phyloP scores from a whole-genome alignment of 1,284 basidiomycete species.

The Ustilago sp. region DNA sequence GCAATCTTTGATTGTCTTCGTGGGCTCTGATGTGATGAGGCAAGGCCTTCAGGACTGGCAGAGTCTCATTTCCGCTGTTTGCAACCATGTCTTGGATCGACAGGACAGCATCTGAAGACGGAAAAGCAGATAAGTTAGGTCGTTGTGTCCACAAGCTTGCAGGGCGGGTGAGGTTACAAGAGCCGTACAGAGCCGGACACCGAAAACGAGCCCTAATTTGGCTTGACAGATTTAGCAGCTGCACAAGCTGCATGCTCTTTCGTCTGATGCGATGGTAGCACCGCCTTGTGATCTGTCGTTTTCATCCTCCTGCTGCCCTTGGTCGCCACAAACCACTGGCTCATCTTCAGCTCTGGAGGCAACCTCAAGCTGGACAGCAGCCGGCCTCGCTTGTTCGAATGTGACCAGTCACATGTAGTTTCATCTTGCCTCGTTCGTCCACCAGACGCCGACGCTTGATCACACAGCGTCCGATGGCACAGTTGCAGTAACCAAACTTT shows the following conservation, averaged over 20 bases:
- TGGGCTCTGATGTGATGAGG: not conserved
- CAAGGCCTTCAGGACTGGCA: constrained; percentile 3
- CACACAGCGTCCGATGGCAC: not conserved
- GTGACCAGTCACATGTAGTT: constrained; percentile 12
- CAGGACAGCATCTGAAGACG: not conserved
- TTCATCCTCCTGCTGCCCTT: not conserved
- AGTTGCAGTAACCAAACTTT: not conserved
- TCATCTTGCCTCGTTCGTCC: not conserved
- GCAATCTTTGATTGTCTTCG: not conserved
- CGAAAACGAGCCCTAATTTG: constrained; percentile 7
- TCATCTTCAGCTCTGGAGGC: not conserved
- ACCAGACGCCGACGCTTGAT: not conserved
- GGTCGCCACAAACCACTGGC: not conserved
- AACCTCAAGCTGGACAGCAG: not conserved
- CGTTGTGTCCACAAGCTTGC: not conserved
- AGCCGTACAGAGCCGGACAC: not conserved
- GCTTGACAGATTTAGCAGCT: constrained; percentile 14
- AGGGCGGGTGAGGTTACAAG: not conserved
- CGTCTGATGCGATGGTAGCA: constrained; percentile 8
- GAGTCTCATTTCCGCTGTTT: constrained; percentile 15
- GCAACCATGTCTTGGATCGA: constrained; percentile 5
- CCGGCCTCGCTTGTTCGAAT: not conserved
- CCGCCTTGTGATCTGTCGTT: constrained; percentile 18
- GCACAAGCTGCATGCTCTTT: constrained; percentile 3
- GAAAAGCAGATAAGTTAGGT: not conserved